A percentile compares a stretch with the other conserved stretches of the same genome.
Evolutionary conservation across 768 basidiomycete genomes (phyloP).

Genomic region (Imleria badia): DNA sequence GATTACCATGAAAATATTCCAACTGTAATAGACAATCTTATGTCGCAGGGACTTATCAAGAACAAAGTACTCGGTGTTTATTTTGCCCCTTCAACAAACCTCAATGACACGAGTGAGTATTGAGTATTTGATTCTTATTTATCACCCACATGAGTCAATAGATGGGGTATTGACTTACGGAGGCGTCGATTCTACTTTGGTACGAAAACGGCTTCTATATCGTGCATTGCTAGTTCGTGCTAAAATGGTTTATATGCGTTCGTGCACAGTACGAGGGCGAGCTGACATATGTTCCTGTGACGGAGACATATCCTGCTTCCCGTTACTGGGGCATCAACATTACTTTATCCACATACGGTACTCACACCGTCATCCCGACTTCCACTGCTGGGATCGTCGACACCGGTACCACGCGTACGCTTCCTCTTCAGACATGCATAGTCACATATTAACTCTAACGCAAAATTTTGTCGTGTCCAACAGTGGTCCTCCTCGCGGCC

Average conservation of each 20-base stretch:
- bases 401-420: constrained; percentile 26
- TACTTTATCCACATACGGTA: constrained; percentile 15
- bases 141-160: background rate
- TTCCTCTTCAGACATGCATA: background rate
- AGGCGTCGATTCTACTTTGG: constrained; percentile 17
- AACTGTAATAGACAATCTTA: constrained; percentile 26
- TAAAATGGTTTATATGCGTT: background rate
- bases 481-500: constrained; percentile 23
- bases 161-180: constrained; percentile 31
- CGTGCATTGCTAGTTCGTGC: background rate
- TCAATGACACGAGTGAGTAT: constrained; percentile 14
- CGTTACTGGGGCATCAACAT: constrained; percentile 32
- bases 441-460: background rate
- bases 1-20: constrained; percentile 7
- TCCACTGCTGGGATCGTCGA: constrained; percentile 31
- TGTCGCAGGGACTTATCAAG: constrained; percentile 14
- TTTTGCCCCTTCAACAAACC: constrained; percentile 20
- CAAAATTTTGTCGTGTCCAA: background rate
- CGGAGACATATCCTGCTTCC: constrained; percentile 22
- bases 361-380: constrained; percentile 7
- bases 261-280: constrained; percentile 19
- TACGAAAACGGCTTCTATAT: background rate
- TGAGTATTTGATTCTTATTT: background rate
- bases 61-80: constrained; percentile 19
- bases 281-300: constrained; percentile 25